A percentile compares a stretch with the other conserved stretches of the same genome.
These are phyloP conservation scores for Mucor plumbeus DNA, from an alignment of 371 early-diverging fungal species.

Conservation along the genomic window DNA sequence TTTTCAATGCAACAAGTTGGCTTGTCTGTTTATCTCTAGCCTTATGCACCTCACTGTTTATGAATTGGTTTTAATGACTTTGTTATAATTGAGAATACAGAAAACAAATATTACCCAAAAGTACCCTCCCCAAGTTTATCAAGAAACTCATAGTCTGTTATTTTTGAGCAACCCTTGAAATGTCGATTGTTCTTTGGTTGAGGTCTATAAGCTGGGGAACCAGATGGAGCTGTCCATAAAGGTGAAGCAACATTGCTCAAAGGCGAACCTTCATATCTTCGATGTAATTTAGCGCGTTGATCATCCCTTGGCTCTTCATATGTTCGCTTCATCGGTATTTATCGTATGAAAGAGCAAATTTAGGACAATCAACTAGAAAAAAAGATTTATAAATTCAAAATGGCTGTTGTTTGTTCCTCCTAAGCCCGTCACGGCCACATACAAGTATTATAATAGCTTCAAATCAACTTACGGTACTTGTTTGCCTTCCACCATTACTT, in stretches of 20 bases:
- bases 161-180: conserved; percentile 67
- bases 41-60: conserved; percentile 82
- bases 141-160: conserved; percentile 73
- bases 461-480: neutral
- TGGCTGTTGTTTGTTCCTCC: neutral
- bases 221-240: conserved; percentile 24
- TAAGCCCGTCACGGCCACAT: neutral
- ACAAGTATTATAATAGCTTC: neutral
- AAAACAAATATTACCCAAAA: conserved; percentile 73
- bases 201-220: conserved; percentile 26
- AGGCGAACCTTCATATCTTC: conserved; percentile 18
- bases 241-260: conserved; percentile 23
- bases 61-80: neutral
- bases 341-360: neutral
- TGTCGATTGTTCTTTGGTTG: conserved; percentile 15
- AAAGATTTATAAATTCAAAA: conserved; percentile 6
- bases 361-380: conserved; percentile 3
- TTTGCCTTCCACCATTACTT: neutral
- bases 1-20: conserved; percentile 85
- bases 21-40: conserved; percentile 79
- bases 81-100: neutral
- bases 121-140: conserved; percentile 95
- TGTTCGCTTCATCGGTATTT: conserved; percentile 23
- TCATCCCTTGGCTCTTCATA: conserved; percentile 22
- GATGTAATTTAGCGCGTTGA: conserved; percentile 9